Evolutionary conservation across 805 yeast species (phyloP), one percentile per base, ranked within the genome.

Genomic region (Sugiyamaella qingdaonensis): DNA sequence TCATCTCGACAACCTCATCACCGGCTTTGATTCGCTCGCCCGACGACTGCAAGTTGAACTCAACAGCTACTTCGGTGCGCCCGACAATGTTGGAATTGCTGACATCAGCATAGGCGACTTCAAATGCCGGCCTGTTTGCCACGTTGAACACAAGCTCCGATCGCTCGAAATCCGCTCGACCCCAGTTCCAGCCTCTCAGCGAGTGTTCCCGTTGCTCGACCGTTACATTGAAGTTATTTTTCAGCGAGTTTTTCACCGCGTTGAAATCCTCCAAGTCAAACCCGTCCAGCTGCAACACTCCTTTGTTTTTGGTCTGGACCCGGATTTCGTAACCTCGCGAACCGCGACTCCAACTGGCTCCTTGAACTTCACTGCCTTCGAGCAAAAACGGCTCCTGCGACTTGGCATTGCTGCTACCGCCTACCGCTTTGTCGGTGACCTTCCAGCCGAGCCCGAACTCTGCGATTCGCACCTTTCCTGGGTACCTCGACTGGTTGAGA

Each of bases 181-280:
- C 99, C 99, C 99, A 94, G 71, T 94, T 94, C 99, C 99, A 94
- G 32, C 99, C 99, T 73, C 97, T 81, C 59, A 94, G 74, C 3
- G 97, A 86, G 70, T 94, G 99, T 63, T 92, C 98, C 63, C 78
- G 82, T 57, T 79, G 85, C 62, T 94, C 98, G 54, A 94, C 76
- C 52, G 80, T 79, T 42, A 88, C 74, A 52, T 75, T 76, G 69
- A 90, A 88, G 64, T 86, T 80, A 60, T 90, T 77, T 65, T 86
- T 90, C 60, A 94, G 75, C 60, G 91, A 95, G 64, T 80, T 86
- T 69, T 91, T 92, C 64, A 94, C 74, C 55, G 85, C 77, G 55
- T 82, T 81, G 64, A 88, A 85, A 65, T 92, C 97, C 24, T 66
- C 90, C 33, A 75, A 79, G 56, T 89, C 95, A 68, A 94, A 94